phyloP scores from a whole-genome alignment of 2,329 filamentous ascomycete genomes.

The Moelleriella libera region DNA sequence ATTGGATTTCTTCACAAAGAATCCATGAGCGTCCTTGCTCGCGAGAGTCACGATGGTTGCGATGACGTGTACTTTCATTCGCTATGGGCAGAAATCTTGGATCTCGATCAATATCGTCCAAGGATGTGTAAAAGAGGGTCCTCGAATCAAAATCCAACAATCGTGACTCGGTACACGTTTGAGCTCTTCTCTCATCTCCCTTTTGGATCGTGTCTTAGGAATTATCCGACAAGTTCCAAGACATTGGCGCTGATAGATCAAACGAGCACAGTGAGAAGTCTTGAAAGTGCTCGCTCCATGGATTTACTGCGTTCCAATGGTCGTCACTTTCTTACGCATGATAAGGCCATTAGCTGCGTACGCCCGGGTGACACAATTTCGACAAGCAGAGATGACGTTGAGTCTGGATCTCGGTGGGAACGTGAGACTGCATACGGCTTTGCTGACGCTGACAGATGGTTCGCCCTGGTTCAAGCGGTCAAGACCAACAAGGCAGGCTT shows the following conservation, averaged over 20 bases:
- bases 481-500: conserved; percentile 18
- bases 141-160: conserved; percentile 25
- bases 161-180: conserved; percentile 58
- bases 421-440: conserved; percentile 27
- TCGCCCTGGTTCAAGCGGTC: conserved; percentile 52
- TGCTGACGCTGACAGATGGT: conserved; percentile 43
- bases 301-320: background rate
- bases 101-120: conserved; percentile 18
- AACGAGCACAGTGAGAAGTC: conserved; percentile 13
- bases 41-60: background rate
- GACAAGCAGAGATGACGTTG: conserved; percentile 26
- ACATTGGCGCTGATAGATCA: conserved; percentile 14
- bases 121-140: conserved; percentile 3
- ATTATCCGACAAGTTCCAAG: conserved; percentile 12
- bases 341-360: conserved; percentile 15
- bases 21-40: conserved; percentile 30
- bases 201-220: conserved; percentile 38
- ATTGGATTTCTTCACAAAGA: conserved; percentile 53
- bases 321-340: background rate
- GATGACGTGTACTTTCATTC: conserved; percentile 19
- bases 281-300: conserved; percentile 8
- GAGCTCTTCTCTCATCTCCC: conserved; percentile 49
- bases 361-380: conserved; percentile 34
- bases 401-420: conserved; percentile 41
- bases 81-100: conserved; percentile 39